Conservation (phyloP, 2,329 filamentous ascomycete genomes). For the Colletotrichum cuscutae region DNA sequence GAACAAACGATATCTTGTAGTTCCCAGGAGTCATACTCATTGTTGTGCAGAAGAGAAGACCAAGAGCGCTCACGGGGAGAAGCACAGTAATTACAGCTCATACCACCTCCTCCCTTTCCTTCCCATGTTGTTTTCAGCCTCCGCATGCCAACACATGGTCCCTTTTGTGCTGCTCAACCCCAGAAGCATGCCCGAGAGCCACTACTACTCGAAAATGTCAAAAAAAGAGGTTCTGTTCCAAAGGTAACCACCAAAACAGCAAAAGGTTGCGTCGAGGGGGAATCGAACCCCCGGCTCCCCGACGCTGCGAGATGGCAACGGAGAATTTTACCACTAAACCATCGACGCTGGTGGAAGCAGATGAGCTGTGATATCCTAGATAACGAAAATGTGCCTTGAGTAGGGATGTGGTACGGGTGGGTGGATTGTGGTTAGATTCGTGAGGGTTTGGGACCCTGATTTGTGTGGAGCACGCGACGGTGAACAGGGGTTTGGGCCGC, state of each 20-base stretch:
- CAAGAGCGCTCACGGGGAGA: too few relatives aligned
- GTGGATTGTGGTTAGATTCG: not conserved
- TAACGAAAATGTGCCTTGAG: accelerated
- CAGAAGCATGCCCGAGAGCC: too few relatives aligned
- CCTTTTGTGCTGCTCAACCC: too few relatives aligned
- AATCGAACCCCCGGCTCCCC: constrained; percentile 18
- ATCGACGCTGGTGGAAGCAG: not conserved
- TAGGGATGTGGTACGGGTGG: not conserved
- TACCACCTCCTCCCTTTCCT: too few relatives aligned
- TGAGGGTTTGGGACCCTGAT: not conserved
- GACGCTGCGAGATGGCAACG: constrained; percentile 14
- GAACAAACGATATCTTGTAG: too few relatives aligned
- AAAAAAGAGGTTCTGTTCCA: not conserved
- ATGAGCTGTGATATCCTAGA: accelerated
- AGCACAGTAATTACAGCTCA: too few relatives aligned
- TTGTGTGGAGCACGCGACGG: not conserved
- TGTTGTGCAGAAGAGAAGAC: too few relatives aligned
- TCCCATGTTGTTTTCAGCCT: not conserved
- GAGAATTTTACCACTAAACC: constrained; percentile 20
- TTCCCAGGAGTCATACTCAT: too few relatives aligned
- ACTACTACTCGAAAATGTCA: not conserved
- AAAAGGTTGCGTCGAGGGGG: constrained; percentile 1
- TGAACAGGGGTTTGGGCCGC: not conserved
- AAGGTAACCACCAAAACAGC: not conserved
- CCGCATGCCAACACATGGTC: not conserved